Conservation (phyloP, 257 asterid species). For the Fraxinus excelsior region DNA sequence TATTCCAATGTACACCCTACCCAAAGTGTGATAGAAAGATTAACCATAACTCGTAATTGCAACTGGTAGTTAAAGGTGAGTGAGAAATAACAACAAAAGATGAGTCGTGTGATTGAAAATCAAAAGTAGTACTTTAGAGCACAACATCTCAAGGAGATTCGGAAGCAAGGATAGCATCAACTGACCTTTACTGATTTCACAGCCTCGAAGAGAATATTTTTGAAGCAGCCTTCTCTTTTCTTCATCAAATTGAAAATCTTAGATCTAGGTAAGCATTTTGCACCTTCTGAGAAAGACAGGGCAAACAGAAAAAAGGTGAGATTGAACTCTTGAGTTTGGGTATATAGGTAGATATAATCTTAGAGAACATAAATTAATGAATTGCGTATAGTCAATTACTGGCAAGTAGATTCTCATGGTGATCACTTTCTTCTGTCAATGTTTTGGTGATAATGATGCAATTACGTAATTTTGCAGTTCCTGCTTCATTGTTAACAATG, state of each 20-base stretch:
- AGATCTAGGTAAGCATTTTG: slow-evolving; percentile 41
- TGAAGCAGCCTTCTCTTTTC: slow-evolving; percentile 65
- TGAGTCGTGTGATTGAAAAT: not conserved
- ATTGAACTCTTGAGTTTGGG: slow-evolving; percentile 21
- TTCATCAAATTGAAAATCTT: slow-evolving; percentile 54
- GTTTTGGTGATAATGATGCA: slow-evolving; percentile 47
- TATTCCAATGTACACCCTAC: not conserved
- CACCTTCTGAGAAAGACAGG: slow-evolving; percentile 37
- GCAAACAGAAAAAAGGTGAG: slow-evolving; percentile 21
- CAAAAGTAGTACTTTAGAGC: slow-evolving; percentile 15
- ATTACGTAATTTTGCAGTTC: slow-evolving; percentile 34
- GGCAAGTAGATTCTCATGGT: slow-evolving; percentile 35
- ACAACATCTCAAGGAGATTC: slow-evolving; percentile 10
- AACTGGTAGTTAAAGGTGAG: slow-evolving; percentile 5
- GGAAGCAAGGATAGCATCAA: slow-evolving; percentile 14
- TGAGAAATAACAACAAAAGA: slow-evolving; percentile 9
- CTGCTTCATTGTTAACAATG: slow-evolving; percentile 52
- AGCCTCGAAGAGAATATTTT: slow-evolving; percentile 48
- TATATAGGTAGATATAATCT: slow-evolving; percentile 28
- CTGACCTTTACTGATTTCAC: slow-evolving; percentile 52
- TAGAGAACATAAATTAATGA: slow-evolving; percentile 12
- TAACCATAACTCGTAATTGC: slow-evolving; percentile 14
- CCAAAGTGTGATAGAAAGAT: not conserved
- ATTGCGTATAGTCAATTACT: slow-evolving; percentile 29
- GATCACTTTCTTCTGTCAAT: slow-evolving; percentile 43